Base-by-base conservation (phyloP, 2,329 filamentous ascomycete species). In the Aspergillus calidoustus region DNA sequence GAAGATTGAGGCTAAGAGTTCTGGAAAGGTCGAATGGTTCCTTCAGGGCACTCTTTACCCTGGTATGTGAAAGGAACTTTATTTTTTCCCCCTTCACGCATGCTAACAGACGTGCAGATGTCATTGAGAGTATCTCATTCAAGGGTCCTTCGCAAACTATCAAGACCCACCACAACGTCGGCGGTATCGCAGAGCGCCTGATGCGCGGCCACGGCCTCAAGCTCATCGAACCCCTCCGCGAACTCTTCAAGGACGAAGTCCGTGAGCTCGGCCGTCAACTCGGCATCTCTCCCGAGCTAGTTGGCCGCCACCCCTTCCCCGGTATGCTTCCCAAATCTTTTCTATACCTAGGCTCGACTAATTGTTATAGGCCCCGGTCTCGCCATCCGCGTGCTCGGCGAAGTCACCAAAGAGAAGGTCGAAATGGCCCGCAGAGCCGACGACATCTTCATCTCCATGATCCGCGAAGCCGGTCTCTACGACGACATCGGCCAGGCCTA, bases 211-310 rank as follows among this genome's bases (percentile, higher is more conserved):
- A 78, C 68, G 77, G 77, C 51, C 67, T 78, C 50, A 76, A 80
- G 71, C 73, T 81, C 41, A 91, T 95, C 64, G 91, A 96, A 79
- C 91, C 91, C 1, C 85, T 95, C 0, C 83, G 90, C 48, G 88
- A 91, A 72, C 82, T 95, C 31, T 94, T 93, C 85, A 95, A 95
- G 76, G 91, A 95, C 69, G 91, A 95, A 79, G 91, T 92, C 28
- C 84, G 90, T 61, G 79, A 83, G 66, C 79, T 93, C 4, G 91
- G 91, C 38, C 86, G 85, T 17, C 82, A 91, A 64, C 82, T 93
- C 3, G 87, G 88, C 28, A 91, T 93, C 61, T 83, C 87, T 54
- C 84, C 90, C 64, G 85, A 91, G n/a, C 86, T 94, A 7, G 88
- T 94, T 58, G 91, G 88, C 86, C 91, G 93, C 72, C 90, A 65